Base-by-base conservation (phyloP, 768 basidiomycete species). In the Leucocoprinus leucothites region DNA sequence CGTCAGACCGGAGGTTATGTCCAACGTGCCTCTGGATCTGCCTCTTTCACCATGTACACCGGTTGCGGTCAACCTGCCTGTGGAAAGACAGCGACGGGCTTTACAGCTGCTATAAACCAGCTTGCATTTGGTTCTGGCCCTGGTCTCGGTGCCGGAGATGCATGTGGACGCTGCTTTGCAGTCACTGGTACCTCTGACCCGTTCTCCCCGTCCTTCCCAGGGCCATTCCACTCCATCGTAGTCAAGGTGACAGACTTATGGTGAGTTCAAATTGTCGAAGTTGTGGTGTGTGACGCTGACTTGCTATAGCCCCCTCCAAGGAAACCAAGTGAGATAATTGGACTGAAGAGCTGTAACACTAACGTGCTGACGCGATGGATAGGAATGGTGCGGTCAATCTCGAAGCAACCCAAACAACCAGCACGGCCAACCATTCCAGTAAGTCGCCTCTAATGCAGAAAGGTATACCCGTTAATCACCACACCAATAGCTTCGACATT, bases 141-240 rank as follows among this genome's bases (percentile, higher is more conserved):
- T 18, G 80, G 81, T 0, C 25, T 67, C 0, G 82, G 82, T 9
- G 67, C 80, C 1, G 82, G 83, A 14, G 82, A 82, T 65, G 83
- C 79, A 9, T 85, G 82, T 58, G 83, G 82, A 13, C 79, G 82
- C 35, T 84, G 83, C 71, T 84, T 85, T 63, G 66, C 73, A 18
- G 46, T 84, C 53, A 81, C 82, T 1, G 81, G 74, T 36, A 71
- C 64, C 14, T 57, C 63, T 9, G 82, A 84, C 63, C 82, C 84
- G 18, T 83, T 68, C 69, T 77, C 79, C 21, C 79, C 81, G 1
- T 54, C 67, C 0, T 82, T 60, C 65, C 64, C 70, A 14, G 82
- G 80, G 9, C 79, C 82, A 14, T 82, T 82, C 70, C 60, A 80
- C 28, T 69, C 73, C 26, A 77, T 84, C 53, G 71, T 85, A 36